These are phyloP conservation scores for Aspergillus pseudoterreus DNA, from an alignment of 2,329 filamentous ascomycete species.

Conservation along the genomic window DNA sequence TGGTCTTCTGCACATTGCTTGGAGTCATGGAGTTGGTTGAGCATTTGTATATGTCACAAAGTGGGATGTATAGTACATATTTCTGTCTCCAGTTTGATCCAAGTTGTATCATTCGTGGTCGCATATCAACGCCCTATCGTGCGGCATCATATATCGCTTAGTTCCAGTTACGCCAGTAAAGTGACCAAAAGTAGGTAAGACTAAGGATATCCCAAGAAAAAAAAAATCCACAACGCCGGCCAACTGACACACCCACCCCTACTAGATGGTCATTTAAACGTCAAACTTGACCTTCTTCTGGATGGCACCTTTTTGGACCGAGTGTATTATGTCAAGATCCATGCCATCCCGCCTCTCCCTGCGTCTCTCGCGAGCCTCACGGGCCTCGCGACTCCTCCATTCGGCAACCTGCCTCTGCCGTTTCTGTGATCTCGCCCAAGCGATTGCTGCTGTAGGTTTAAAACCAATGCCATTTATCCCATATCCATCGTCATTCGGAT, in stretches of 20 bases:
- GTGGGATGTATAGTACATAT: conserved; percentile 21
- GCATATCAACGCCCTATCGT: conserved; percentile 10
- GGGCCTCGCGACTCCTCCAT: conserved; percentile 57
- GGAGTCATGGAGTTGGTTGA: conserved; percentile 32
- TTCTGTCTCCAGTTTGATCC: conserved; percentile 9
- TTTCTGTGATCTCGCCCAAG: conserved; percentile 53
- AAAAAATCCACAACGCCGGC: background rate
- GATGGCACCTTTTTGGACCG: conserved; percentile 26
- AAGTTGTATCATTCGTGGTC: conserved; percentile 10
- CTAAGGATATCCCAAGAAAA: background rate
- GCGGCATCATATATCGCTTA: conserved; percentile 4
- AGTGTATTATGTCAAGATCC: conserved; percentile 22
- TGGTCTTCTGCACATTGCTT: conserved; percentile 13
- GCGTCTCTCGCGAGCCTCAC: conserved; percentile 56
- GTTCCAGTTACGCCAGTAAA: conserved; percentile 5
- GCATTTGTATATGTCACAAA: conserved; percentile 21
- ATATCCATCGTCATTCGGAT: conserved; percentile 59
- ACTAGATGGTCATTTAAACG: conserved; percentile 13
- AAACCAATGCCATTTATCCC: conserved; percentile 64
- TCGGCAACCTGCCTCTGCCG: conserved; percentile 57
- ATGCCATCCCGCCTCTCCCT: conserved; percentile 47
- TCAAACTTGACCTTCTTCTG: conserved; percentile 43
- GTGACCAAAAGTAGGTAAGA: background rate
- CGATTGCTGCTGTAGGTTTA: conserved; percentile 57
- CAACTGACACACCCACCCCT: background rate